These are phyloP conservation scores for Amesomyces nigricolor DNA, from an alignment of 2,329 filamentous ascomycete genomes.

Conservation along the genomic window DNA sequence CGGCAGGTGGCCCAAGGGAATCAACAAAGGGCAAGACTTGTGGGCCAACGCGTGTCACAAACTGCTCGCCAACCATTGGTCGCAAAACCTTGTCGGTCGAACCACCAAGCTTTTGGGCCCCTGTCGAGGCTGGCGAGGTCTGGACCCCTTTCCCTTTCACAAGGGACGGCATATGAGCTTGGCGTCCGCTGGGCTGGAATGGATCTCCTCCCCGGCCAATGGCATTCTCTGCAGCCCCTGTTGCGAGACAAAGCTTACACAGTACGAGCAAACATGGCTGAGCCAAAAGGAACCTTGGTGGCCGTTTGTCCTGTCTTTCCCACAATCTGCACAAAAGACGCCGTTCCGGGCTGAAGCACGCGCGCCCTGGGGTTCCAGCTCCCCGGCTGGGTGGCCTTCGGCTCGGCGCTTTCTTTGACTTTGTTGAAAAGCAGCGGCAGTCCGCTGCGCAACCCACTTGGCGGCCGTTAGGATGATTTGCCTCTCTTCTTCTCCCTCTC, in stretches of 20 bases:
- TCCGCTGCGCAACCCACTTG: background rate
- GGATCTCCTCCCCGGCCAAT: background rate
- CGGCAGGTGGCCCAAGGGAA: too few relatives aligned
- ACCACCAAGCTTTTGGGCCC: background rate
- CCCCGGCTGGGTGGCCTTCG: background rate
- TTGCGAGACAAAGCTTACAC: constrained; percentile 4
- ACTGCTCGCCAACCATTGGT: background rate
- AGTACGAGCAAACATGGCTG: background rate
- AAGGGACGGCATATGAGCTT: constrained; percentile 1
- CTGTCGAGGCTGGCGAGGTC: background rate
- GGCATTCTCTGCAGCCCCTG: background rate
- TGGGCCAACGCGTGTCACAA: background rate
- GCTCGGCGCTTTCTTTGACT: too few relatives aligned
- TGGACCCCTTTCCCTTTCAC: background rate
- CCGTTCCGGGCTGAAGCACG: background rate
- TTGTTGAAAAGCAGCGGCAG: background rate
- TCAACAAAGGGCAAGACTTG: background rate
- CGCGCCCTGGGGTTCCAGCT: background rate
- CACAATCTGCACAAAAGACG: background rate
- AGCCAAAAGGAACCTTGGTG: background rate
- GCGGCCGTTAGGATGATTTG: background rate
- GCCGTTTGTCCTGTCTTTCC: background rate
- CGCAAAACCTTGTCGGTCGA: background rate
- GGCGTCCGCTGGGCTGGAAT: constrained; percentile 7
- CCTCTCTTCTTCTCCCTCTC: background rate